Evolutionary conservation across 352 stramenopile genomes (phyloP), one percentile per base, ranked within the genome.

Genomic region (Ochromonadaceae sp.): DNA sequence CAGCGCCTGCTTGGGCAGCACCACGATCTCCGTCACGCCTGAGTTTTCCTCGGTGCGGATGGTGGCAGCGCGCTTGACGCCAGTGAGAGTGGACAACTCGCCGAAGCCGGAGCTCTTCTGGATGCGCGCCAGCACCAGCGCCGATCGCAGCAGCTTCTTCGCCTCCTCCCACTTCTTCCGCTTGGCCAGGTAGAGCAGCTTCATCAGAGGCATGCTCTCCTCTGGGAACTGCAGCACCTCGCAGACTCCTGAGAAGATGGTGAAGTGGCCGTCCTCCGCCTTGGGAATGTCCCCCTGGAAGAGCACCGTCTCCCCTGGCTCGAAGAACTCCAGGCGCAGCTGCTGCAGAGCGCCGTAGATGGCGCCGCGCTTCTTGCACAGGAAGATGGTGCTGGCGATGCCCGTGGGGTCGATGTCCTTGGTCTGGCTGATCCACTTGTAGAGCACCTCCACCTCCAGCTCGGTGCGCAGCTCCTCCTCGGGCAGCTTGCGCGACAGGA

Each of bases 341-440:
- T 63, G 55, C 41, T 63, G 55, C 2, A 63, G 20, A 25, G 55
- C 55, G 52, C 4, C 22, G 20, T 50, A 47, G 31, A 50, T 22
- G 3, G 40, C 34, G 22, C 20, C 20, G 39, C 52, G 48, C 22
- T 36, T 47, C 26, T 63, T 63, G 9, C 36, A 63, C 34, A 52
- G 22, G 22, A 52, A 63, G 26, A 63, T 47, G 25, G 55, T 63
- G 22, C 12, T 50, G 34, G 55, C 34, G 10, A 63, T 28, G 9
- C 55, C 55, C 17, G 55, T 63, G 26, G 55, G 55, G 30, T 63
- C 55, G 52, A 63, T 4, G 38, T 63, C 55, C 22, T 63, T 47
- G 9, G 22, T 25, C 28, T 63, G 55, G 4, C 35, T 15, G 38
- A 49, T 42, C 55, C 55, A 63, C 38, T 63, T 63, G 14, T 28